Conservation (phyloP, 345 rosid genomes). For the Xanthoceras sorbifolium region DNA sequence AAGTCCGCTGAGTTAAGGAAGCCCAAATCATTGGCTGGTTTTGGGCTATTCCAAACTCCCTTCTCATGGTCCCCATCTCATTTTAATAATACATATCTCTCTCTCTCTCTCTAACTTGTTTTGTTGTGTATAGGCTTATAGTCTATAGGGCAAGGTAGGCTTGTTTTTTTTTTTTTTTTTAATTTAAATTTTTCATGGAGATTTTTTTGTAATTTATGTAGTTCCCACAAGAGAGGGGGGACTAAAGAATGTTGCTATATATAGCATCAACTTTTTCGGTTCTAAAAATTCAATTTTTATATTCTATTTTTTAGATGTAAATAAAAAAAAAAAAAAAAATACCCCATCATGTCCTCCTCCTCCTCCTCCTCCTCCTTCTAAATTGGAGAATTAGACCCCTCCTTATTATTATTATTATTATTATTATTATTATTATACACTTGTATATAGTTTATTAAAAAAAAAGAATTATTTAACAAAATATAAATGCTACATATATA, state of each 20-base stretch:
- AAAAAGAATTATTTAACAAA: neutral
- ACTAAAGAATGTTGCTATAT: conserved; percentile 27
- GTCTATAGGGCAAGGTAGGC: neutral
- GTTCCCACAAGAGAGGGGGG: conserved; percentile 38
- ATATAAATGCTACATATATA: neutral
- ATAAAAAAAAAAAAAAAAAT: neutral
- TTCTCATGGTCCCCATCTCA: conserved; percentile 24
- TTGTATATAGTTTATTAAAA: too few species aligned
- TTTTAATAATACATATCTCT: neutral
- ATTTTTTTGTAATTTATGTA: neutral
- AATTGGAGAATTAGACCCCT: conserved; percentile 7
- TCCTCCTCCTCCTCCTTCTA: conserved; percentile 9
- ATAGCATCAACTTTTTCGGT: conserved; percentile 27
- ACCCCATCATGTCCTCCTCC: neutral
- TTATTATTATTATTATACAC: neutral
- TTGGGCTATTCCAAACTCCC: conserved; percentile 26
- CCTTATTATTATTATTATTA: neutral
- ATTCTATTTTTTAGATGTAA: conserved; percentile 8
- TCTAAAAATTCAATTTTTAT: neutral
- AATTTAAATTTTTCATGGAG: too few species aligned
- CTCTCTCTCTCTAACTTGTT: neutral
- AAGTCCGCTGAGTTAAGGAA: conserved; percentile 15
- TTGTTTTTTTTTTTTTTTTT: too few species aligned
- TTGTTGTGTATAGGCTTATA: neutral
- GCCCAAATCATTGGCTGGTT: conserved; percentile 31